These are phyloP conservation scores for Parietaria judaica DNA, from an alignment of 306 rosid genomes.

Conservation along the genomic window DNA sequence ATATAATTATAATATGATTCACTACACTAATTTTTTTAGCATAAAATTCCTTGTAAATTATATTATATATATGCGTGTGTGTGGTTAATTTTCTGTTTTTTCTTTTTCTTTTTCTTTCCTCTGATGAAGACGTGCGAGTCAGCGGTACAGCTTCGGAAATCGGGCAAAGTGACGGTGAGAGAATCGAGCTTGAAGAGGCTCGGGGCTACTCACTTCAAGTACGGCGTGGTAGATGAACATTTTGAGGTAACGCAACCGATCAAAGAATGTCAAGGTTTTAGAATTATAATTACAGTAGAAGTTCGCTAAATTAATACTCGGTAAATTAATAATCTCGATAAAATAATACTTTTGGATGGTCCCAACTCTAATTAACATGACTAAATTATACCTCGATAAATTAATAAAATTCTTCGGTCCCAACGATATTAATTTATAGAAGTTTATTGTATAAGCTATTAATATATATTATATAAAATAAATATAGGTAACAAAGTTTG, in stretches of 20 bases:
- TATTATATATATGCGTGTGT: too few species aligned
- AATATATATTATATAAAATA: too few species aligned
- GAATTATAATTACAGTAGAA: too few species aligned
- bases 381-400: too few species aligned
- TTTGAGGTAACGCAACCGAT: slow-evolving; percentile 39
- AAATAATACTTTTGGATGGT: too few species aligned
- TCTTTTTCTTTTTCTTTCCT: background rate
- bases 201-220: slow-evolving; percentile 51
- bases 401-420: too few species aligned
- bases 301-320: too few species aligned
- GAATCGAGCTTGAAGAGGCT: slow-evolving; percentile 57
- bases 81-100: background rate
- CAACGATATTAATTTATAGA: too few species aligned
- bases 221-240: slow-evolving; percentile 58
- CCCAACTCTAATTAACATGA: too few species aligned
- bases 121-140: slow-evolving; percentile 61
- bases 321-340: too few species aligned
- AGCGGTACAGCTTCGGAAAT: slow-evolving; percentile 68
- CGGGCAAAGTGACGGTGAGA: slow-evolving; percentile 61
- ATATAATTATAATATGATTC: background rate
- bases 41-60: background rate
- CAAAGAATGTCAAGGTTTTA: too few species aligned
- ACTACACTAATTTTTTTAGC: background rate
- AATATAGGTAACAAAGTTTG: slow-evolving; percentile 52
- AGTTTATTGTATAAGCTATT: too few species aligned